phyloP scores from a whole-genome alignment of 2,329 filamentous ascomycete species.

The Botrytis pseudocinerea region DNA sequence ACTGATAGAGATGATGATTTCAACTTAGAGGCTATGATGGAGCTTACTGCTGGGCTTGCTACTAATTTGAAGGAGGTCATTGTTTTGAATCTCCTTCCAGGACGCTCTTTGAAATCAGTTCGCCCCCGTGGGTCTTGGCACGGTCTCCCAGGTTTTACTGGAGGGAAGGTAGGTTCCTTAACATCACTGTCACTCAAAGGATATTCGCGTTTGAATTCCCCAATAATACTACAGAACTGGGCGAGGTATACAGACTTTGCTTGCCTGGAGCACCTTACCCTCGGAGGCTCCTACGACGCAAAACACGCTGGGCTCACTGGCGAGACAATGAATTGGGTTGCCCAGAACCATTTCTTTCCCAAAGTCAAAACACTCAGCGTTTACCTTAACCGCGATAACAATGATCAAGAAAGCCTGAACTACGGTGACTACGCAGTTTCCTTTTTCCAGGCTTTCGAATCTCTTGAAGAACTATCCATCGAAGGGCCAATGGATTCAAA shows the following conservation, averaged over 20 bases:
- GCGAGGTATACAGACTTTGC: constrained; percentile 22
- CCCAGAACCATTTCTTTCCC: constrained; percentile 24
- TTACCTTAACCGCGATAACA: constrained; percentile 19
- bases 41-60: constrained; percentile 24
- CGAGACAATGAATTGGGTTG: constrained; percentile 24
- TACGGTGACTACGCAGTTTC: constrained; percentile 21
- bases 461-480: constrained; percentile 24
- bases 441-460: constrained; percentile 21
- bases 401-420: constrained; percentile 3
- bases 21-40: constrained; percentile 25
- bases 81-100: constrained; percentile 22
- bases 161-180: constrained; percentile 22
- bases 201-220: constrained; percentile 8
- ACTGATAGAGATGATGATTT: constrained; percentile 24
- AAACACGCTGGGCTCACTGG: constrained; percentile 12
- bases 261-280: constrained; percentile 19
- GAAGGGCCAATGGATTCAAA: constrained; percentile 22
- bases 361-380: constrained; percentile 23
- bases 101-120: constrained; percentile 11
- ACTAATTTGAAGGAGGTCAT: constrained; percentile 27
- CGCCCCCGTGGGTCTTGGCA: constrained; percentile 23
- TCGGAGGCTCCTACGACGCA: constrained; percentile 20
- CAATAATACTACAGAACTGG: constrained; percentile 21
- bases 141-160: constrained; percentile 27
- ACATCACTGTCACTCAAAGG: constrained; percentile 23